These are phyloP conservation scores for Daldinia sp. DNA, from an alignment of 2,329 filamentous ascomycete genomes.

Conservation along the genomic window DNA sequence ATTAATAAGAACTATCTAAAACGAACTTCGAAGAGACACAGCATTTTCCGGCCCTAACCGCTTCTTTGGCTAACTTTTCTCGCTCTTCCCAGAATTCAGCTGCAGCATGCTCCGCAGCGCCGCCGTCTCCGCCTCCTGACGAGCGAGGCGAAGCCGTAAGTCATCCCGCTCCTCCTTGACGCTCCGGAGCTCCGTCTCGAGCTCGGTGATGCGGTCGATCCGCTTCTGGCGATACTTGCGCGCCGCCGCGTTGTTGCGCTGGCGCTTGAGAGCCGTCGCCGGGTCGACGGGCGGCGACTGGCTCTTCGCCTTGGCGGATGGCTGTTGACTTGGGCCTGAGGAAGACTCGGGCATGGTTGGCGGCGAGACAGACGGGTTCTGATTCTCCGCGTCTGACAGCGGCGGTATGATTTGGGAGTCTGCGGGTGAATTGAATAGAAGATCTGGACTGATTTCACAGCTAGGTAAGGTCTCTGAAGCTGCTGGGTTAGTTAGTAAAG, in stretches of 20 bases:
- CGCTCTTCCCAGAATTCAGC: constrained; percentile 48
- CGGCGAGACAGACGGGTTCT: constrained; percentile 19
- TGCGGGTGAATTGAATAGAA: constrained; percentile 44
- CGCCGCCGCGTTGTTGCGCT: constrained; percentile 77
- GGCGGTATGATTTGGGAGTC: constrained; percentile 25
- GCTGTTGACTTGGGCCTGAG: constrained; percentile 23
- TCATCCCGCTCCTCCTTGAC: constrained; percentile 73
- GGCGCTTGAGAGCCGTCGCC: constrained; percentile 65
- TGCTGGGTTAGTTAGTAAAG: constrained; percentile 13
- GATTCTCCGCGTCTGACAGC: constrained; percentile 28
- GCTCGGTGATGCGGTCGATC: constrained; percentile 72
- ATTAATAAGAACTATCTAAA: constrained; percentile 32
- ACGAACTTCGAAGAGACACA: constrained; percentile 26
- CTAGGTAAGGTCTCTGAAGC: constrained; percentile 43
- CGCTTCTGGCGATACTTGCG: constrained; percentile 78
- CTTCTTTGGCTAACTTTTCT: constrained; percentile 40
- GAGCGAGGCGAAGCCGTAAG: constrained; percentile 70
- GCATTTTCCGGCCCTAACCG: constrained; percentile 10
- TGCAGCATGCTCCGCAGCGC: constrained; percentile 67
- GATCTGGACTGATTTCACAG: constrained; percentile 39
- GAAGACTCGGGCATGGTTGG: constrained; percentile 28
- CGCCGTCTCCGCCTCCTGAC: constrained; percentile 73
- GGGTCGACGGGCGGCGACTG: constrained; percentile 49
- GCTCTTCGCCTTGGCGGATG: constrained; percentile 30
- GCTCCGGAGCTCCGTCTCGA: constrained; percentile 70